Evolutionary conservation across 495 filamentous ascomycete genomes (phyloP).

Genomic region (Cetradonia linearis): DNA sequence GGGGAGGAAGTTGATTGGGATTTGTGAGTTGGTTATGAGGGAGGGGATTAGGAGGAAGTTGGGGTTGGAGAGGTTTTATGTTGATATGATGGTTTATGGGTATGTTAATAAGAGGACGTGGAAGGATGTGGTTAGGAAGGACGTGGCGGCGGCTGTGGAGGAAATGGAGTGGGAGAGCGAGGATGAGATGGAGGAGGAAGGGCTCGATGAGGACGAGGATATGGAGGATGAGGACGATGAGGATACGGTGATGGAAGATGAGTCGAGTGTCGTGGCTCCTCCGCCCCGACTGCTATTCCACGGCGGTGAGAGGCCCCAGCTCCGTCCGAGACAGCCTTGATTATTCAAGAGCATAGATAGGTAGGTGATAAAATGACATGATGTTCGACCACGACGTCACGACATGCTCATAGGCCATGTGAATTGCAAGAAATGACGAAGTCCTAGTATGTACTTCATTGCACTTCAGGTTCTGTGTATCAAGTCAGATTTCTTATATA

Average conservation of each 20-base stretch:
- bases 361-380: not conserved
- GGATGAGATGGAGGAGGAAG: constrained; percentile 5
- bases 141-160: not conserved
- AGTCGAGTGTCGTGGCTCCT: not conserved
- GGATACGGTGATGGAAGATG: not conserved
- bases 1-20: constrained; percentile 36
- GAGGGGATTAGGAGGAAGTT: constrained; percentile 42
- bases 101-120: constrained; percentile 39
- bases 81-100: constrained; percentile 45
- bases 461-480: too few relatives aligned
- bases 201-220: not conserved
- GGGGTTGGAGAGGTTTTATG: constrained; percentile 33
- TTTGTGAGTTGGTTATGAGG: constrained; percentile 46
- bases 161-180: too few relatives aligned
- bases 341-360: not conserved
- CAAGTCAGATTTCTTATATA: too few relatives aligned
- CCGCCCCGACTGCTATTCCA: not conserved
- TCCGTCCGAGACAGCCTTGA: not conserved
- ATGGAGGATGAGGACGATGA: not conserved
- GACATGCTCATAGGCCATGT: not conserved
- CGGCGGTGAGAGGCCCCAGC: not conserved
- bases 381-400: not conserved
- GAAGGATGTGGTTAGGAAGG: constrained; percentile 26
- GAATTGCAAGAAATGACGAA: not conserved
- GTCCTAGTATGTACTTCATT: not conserved